Base-by-base conservation (phyloP, 1,284 basidiomycete genomes). In the Coniferiporia sulphurascens region DNA sequence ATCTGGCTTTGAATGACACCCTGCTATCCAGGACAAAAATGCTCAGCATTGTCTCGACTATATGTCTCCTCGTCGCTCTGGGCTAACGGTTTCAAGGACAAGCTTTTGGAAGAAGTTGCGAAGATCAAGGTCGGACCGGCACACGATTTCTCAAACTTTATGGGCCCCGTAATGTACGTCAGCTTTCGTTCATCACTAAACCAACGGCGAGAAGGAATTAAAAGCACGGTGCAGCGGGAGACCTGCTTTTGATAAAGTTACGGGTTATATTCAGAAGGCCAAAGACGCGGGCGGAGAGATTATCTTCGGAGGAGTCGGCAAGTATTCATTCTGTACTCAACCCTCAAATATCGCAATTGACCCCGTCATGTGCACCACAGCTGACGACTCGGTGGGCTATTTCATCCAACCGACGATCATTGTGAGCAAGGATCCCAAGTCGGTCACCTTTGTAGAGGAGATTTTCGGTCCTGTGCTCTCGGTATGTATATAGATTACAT, bases 391-490 rank as follows among this genome's bases (percentile, higher is more conserved):
- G 35, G 92, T 86, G 71, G 96, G 96, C 21, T 99, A 87, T 82
- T 99, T 89, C 72, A 79, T 99, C 66, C 84, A 96, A 73, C 96
- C 96, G 4, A 99, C 97, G 13, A 86, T 98, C 61, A 96, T 99
- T 69, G 77, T 94, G 65, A 97, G 91, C 68, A 91, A 91, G 73
- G 93, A 99, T 73, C 95, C 96, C 55, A 85, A 85, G 67, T 91
- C 88, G 4, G 77, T 97, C 55, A 97, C 95, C 9, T 93, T 99
- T 86, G 84, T 84, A 35, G 93, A 98, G 68, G 96, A 99, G 76
- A 92, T 99, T 69, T 98, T 99, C 67, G 97, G 97, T 3, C 97
- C 97, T 41, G 95, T 99, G 55, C 72, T 98, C 62, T 98, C 96
- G 43, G 92, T 93, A 67, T 68, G 79, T 74, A 56, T 58, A 22